A percentile compares a stretch with the other conserved stretches of the same genome.
phyloP scores from a whole-genome alignment of 306 rosid genomes.

The Prunus salicina region DNA sequence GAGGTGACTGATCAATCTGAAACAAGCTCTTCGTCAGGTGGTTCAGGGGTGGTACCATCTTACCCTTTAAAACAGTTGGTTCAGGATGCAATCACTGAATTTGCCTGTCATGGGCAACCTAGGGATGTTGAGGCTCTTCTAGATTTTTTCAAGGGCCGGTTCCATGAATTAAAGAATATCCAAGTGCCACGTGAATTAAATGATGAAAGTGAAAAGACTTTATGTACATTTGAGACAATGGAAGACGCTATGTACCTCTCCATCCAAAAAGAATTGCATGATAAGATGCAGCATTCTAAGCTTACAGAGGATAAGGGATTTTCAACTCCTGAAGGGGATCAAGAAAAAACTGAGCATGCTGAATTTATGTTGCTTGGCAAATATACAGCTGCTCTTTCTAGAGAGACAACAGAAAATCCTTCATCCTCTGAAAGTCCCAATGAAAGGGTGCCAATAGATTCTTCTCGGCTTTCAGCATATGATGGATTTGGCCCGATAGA shows the following conservation, averaged over 20 bases:
- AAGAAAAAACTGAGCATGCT: constrained; percentile 31
- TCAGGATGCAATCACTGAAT: constrained; percentile 55
- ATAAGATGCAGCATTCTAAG: constrained; percentile 27
- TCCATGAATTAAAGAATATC: constrained; percentile 49
- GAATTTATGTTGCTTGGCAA: constrained; percentile 62
- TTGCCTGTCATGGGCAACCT: constrained; percentile 47
- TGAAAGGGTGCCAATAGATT: constrained; percentile 47
- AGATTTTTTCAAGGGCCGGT: constrained; percentile 49
- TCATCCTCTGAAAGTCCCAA: constrained; percentile 50
- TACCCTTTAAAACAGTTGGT: constrained; percentile 40
- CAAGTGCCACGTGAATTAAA: constrained; percentile 43
- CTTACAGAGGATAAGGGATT: constrained; percentile 26
- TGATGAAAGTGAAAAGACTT: constrained; percentile 34
- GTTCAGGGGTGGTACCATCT: constrained; percentile 43
- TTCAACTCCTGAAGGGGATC: constrained; percentile 36
- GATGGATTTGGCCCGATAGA: constrained; percentile 77
- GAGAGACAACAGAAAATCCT: constrained; percentile 48
- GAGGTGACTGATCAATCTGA: constrained; percentile 40
- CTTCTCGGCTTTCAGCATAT: constrained; percentile 37
- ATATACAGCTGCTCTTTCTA: constrained; percentile 61
- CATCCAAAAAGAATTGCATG: constrained; percentile 48
- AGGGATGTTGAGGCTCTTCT: constrained; percentile 54
- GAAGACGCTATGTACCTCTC: constrained; percentile 64
- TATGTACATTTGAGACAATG: constrained; percentile 50
- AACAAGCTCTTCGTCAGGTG: constrained; percentile 31